phyloP scores from a whole-genome alignment of 1,139 yeast species.

The Sugiyamaella neomexicana region DNA sequence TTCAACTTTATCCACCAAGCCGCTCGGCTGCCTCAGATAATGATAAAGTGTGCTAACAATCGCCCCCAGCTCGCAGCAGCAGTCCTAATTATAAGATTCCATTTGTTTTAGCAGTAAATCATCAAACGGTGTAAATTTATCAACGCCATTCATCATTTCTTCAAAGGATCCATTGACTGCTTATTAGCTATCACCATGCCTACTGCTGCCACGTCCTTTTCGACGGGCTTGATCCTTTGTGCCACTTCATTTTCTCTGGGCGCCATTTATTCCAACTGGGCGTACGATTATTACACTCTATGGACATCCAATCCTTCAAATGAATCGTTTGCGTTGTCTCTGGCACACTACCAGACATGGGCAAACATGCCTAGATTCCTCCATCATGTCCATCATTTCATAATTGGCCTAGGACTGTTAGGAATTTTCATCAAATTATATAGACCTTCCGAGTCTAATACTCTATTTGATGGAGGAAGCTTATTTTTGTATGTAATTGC shows the following conservation, averaged over 20 bases:
- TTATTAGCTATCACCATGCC: slow-evolving; percentile 29
- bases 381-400: slow-evolving; percentile 60
- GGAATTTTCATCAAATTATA: slow-evolving; percentile 79
- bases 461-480: slow-evolving; percentile 87
- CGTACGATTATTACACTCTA: slow-evolving; percentile 78
- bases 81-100: background rate
- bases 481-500: slow-evolving; percentile 69
- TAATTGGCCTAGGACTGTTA: slow-evolving; percentile 60
- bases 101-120: background rate
- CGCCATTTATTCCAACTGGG: slow-evolving; percentile 70
- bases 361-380: slow-evolving; percentile 60
- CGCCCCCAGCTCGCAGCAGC: background rate
- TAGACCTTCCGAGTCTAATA: slow-evolving; percentile 80
- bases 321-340: slow-evolving; percentile 58
- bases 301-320: slow-evolving; percentile 58
- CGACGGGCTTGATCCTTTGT: slow-evolving; percentile 41
- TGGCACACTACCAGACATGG: slow-evolving; percentile 74
- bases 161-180: too few relatives aligned
- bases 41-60: background rate
- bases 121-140: too few relatives aligned
- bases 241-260: slow-evolving; percentile 79
- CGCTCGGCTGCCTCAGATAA: background rate
- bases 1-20: background rate
- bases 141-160: too few relatives aligned
- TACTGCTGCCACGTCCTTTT: slow-evolving; percentile 38